phyloP scores from a whole-genome alignment of 2,329 filamentous ascomycete species.

The Tothia fuscella region DNA sequence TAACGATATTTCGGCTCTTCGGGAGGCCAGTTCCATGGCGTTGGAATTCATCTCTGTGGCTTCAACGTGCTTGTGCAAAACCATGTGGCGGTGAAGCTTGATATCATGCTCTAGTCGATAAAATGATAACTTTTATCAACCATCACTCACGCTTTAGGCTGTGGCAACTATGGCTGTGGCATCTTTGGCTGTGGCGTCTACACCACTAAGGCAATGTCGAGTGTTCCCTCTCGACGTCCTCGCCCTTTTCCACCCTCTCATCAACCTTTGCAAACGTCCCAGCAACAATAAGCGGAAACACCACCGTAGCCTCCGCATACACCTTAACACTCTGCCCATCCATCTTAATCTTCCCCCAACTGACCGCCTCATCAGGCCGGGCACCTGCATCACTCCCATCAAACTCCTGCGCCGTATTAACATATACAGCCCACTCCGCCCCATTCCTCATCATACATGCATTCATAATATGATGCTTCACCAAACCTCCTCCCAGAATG shows the following conservation, averaged over 20 bases:
- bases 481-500: constrained; percentile 82
- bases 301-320: constrained; percentile 55
- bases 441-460: constrained; percentile 96
- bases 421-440: constrained; percentile 91
- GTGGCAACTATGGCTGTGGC: too few species aligned
- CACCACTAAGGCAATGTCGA: too few species aligned
- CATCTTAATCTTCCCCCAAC: constrained; percentile 95
- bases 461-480: constrained; percentile 98
- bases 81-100: too few species aligned
- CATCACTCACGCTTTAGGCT: too few species aligned
- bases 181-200: too few species aligned
- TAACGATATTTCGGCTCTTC: too few species aligned
- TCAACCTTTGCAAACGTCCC: constrained; percentile 44
- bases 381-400: constrained; percentile 95
- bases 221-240: too few species aligned
- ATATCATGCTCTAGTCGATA: too few species aligned
- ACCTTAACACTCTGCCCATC: constrained; percentile 82
- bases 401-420: constrained; percentile 96
- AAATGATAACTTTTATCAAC: too few species aligned
- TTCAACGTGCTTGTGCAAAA: too few species aligned
- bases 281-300: constrained; percentile 55
- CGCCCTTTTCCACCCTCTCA: constrained; percentile 1
- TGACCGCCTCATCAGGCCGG: constrained; percentile 89
- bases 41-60: too few species aligned
- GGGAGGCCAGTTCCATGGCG: too few species aligned